Evolutionary conservation across 768 basidiomycete genomes (phyloP), one percentile per base, ranked within the genome.

Genomic region (Rhizopogon vinicolor): DNA sequence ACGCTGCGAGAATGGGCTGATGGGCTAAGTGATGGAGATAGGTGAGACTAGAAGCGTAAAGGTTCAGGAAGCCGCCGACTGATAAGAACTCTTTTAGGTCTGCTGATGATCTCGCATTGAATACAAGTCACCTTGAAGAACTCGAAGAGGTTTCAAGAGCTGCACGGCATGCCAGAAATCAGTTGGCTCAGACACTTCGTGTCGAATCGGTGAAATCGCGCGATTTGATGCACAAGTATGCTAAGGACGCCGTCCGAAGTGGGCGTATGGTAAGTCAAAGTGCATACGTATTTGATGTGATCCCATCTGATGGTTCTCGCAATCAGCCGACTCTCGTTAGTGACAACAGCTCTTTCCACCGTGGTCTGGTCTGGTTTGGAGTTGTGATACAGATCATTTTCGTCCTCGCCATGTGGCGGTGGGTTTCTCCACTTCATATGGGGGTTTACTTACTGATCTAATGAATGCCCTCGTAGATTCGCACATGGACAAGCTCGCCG

Each of bases 351-450:
- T 35, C 57, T 13, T 64, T 62, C 65, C 62, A 57, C 62, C 69
- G 63, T 53, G 63, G 61, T 25, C 68, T 74, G 64, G 54, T 74
- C 9, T 69, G 72, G 28, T 75, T 71, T 62, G 59, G 59, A 6
- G 57, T 80, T 42, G 28, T 75, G 41, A 42, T 80, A 4, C 85
- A 87, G 57, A 19, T 81, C 7, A 16, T 81, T 0, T 43, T 86
- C 25, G 54, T 78, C 35, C 58, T 80, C 51, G 55, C 78, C 16
- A 79, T 87, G 77, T 86, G 84, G 68, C 79, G 80, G 87, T 88
- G 65, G 10, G 76, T 63, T 28, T n/a, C 52, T 39, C 14, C 14
- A 10, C 37, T 45, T 35, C 33, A 19, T 40, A 51, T 55, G 48
- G 6, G 31, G 58, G 14, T 57, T 51, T 39, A 19, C 25, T 22